phyloP scores from a whole-genome alignment of 768 basidiomycete species.

The Calocybe indica region DNA sequence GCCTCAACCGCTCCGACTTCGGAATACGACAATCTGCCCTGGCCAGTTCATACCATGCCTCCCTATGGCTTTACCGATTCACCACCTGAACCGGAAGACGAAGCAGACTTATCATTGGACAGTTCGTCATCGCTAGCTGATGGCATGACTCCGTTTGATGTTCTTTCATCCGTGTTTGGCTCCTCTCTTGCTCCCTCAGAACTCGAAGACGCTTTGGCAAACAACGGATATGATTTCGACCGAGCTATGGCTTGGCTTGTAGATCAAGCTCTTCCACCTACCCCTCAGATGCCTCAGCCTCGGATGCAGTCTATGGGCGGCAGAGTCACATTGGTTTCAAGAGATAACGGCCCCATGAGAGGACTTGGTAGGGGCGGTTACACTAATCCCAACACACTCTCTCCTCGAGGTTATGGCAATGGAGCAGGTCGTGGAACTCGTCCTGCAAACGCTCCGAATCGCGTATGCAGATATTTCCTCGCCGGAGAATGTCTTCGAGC shows the following conservation, averaged over 20 bases:
- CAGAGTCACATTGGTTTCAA: slow-evolving; percentile 60
- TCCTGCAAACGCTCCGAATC: slow-evolving; percentile 53
- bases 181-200: slow-evolving; percentile 85
- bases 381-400: slow-evolving; percentile 20
- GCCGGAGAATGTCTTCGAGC: slow-evolving; percentile 94
- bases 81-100: slow-evolving; percentile 16
- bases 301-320: slow-evolving; percentile 60
- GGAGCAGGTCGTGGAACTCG: slow-evolving; percentile 31
- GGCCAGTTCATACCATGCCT: slow-evolving; percentile 16
- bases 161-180: slow-evolving; percentile 90
- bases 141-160: slow-evolving; percentile 97
- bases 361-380: slow-evolving; percentile 30
- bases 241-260: slow-evolving; percentile 92
- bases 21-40: slow-evolving; percentile 40
- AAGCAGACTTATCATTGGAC: slow-evolving; percentile 31
- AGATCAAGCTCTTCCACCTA: slow-evolving; percentile 55
- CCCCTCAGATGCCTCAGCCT: slow-evolving; percentile 37
- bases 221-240: slow-evolving; percentile 93
- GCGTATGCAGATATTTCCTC: slow-evolving; percentile 95
- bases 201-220: slow-evolving; percentile 86
- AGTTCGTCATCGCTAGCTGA: slow-evolving; percentile 64
- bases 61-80: slow-evolving; percentile 17
- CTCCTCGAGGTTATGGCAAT: slow-evolving; percentile 32
- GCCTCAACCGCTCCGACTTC: slow-evolving; percentile 37
- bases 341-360: slow-evolving; percentile 38